A percentile compares a stretch with the other conserved stretches of the same genome.
Conservation (phyloP, 75 land plant genomes). For the Chamaecyparis obtusa region DNA sequence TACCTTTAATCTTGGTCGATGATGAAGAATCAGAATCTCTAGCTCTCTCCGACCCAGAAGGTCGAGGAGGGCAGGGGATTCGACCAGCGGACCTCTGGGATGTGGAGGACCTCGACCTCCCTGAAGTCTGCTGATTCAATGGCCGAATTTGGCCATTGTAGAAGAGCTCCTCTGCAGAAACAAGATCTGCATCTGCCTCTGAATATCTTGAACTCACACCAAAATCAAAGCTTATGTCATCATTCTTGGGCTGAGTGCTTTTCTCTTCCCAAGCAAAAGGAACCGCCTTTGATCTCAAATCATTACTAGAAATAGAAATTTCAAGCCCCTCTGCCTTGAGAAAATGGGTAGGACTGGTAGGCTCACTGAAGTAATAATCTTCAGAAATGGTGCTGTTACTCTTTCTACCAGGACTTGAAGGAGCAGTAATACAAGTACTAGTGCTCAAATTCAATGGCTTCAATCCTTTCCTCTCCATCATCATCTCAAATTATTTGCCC, state of each 20-base stretch:
- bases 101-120: too few species aligned
- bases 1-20: not conserved
- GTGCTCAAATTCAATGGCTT: not conserved
- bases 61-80: not conserved
- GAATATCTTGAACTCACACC: conserved; percentile 24
- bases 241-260: not conserved
- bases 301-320: not conserved
- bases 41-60: not conserved
- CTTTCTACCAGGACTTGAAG: conserved; percentile 33
- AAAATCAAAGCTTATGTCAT: conserved; percentile 17
- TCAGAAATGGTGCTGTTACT: not conserved
- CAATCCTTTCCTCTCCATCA: not conserved
- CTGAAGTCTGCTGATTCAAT: conserved; percentile 1
- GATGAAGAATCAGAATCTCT: not conserved
- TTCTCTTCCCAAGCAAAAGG: not conserved
- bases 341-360: conserved; percentile 20
- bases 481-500: not conserved
- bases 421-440: conserved; percentile 9
- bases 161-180: conserved; percentile 45
- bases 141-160: conserved; percentile 42
- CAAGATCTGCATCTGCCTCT: conserved; percentile 7
- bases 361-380: conserved; percentile 26
- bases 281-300: not conserved
- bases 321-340: conserved; percentile 6
- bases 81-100: not conserved